phyloP scores from a whole-genome alignment of 805 yeast species.

The Hanseniaspora meyeri region DNA sequence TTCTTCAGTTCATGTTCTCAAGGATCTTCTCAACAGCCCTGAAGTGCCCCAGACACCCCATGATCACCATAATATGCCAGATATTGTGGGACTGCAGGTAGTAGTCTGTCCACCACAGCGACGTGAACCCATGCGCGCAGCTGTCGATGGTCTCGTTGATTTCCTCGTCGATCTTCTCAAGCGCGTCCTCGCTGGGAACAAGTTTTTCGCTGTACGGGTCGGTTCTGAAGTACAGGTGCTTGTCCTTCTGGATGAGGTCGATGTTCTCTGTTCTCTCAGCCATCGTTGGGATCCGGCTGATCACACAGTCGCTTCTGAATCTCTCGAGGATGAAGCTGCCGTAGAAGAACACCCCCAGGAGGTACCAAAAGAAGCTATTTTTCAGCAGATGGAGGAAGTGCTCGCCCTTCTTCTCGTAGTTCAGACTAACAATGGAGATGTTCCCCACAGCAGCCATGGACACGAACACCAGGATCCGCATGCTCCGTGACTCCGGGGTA shows the following conservation, averaged over 20 bases:
- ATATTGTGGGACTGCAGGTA: conserved; percentile 68
- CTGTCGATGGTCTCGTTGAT: conserved; percentile 18
- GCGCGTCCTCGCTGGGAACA: neutral
- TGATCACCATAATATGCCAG: conserved; percentile 86
- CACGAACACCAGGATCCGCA: conserved; percentile 69
- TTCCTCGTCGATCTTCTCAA: neutral
- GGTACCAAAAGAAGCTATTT: conserved; percentile 59
- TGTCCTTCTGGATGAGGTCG: conserved; percentile 24
- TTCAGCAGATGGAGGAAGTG: conserved; percentile 37
- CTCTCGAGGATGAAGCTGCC: conserved; percentile 84
- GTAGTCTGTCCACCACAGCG: conserved; percentile 80
- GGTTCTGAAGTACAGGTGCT: conserved; percentile 31
- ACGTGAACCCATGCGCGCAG: conserved; percentile 31
- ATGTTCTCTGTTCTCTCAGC: conserved; percentile 23
- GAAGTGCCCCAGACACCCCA: conserved; percentile 86
- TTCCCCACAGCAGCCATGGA: conserved; percentile 67
- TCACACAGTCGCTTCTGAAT: conserved; percentile 57
- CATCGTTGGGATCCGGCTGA: conserved; percentile 37
- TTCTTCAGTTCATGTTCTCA: neutral
- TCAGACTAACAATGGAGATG: conserved; percentile 36
- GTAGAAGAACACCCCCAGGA: conserved; percentile 73
- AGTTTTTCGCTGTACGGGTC: conserved; percentile 25
- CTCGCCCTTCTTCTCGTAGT: conserved; percentile 1
- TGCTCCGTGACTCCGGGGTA: conserved; percentile 66
- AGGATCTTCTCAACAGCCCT: conserved; percentile 31